Base-by-base conservation (phyloP, 2,329 filamentous ascomycete genomes). In the Ophiostoma angusticollis region DNA sequence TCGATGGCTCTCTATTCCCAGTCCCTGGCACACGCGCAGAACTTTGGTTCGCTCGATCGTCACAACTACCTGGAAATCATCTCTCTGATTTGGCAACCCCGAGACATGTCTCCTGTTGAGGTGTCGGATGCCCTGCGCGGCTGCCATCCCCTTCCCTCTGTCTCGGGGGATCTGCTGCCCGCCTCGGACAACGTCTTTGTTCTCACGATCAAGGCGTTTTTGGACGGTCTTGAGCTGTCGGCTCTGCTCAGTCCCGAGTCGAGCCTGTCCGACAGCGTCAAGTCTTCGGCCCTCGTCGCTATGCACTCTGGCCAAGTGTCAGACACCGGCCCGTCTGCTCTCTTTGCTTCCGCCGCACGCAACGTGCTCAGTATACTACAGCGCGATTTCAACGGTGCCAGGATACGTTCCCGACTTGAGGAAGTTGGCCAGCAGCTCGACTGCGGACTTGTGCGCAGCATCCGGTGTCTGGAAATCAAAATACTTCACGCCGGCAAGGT, bases 401-500 rank as follows among this genome's bases (percentile, higher is more conserved):
- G 38, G 2, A 13, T 44, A 9, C 12, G 17, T 5, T 1, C 47
- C 4, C 53, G 53, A 23, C 50, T 72, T 21, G 44, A 52, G 23
- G 49, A 49, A 4, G 51, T 72, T 5, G 45, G 54, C 18, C 52
- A 56, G 28, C 57, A 54, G 12, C 51, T 65, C 35, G 50, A 50
- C 22, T 51, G 48, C n/a, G 60, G 59, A 8, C 51, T 49, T 30
- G 54, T 66, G 16, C 50, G 46, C 12, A 67, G 62, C 13, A 54
- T 63, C 14, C 61, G 70, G 12, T 61, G 60, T 32, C 52, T 70
- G 1, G 70, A 74, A 50, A 51, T 74, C 14, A 66, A 71, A 41
- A 49, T 72, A 5, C 58, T 73, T 36, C 59, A 65, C 39, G 60
- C 59, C 11, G 70, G 68, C 47, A 70, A 65, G 59, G 68, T 71